These are phyloP conservation scores for Paxillus rubicundulus DNA, from an alignment of 768 basidiomycete genomes.

Conservation along the genomic window DNA sequence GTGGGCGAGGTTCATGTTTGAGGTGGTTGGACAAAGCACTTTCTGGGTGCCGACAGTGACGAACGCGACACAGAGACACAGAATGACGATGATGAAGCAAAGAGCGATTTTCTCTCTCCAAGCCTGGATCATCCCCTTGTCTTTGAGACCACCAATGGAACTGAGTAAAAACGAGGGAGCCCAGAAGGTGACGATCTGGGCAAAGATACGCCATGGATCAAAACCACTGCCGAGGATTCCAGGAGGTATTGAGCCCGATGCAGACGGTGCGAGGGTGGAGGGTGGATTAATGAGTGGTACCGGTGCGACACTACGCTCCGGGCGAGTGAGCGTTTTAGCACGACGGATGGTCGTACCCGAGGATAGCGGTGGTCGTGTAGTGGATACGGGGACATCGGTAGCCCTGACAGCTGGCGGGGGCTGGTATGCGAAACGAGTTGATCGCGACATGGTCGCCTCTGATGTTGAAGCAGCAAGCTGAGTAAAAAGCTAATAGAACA, in stretches of 20 bases:
- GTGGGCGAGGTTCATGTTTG: conserved; percentile 37
- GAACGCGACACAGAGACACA: conserved; percentile 85
- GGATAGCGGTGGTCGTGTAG: conserved; percentile 48
- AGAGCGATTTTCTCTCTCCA: conserved; percentile 98
- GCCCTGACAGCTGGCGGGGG: conserved; percentile 22
- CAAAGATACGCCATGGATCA: conserved; percentile 79
- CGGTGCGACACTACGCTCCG: conserved; percentile 92
- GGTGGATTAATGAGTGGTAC: conserved; percentile 92
- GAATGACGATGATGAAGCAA: conserved; percentile 77
- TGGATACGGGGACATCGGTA: conserved; percentile 65
- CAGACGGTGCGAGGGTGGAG: conserved; percentile 37
- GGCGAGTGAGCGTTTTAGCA: conserved; percentile 94
- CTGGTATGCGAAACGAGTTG: conserved; percentile 18
- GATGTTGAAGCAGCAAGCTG: background rate
- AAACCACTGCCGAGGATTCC: conserved; percentile 31
- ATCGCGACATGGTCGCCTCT: conserved; percentile 18
- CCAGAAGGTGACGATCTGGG: conserved; percentile 84
- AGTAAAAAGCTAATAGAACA: background rate
- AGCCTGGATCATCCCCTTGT: conserved; percentile 76
- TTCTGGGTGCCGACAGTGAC: conserved; percentile 92
- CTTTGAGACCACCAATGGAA: conserved; percentile 76
- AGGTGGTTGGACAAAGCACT: conserved; percentile 77
- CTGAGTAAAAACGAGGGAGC: conserved; percentile 76
- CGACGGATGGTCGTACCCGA: conserved; percentile 68
- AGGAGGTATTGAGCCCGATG: conserved; percentile 36